Conservation (phyloP, 75 land plant genomes). For the Sequoia sempervirens region DNA sequence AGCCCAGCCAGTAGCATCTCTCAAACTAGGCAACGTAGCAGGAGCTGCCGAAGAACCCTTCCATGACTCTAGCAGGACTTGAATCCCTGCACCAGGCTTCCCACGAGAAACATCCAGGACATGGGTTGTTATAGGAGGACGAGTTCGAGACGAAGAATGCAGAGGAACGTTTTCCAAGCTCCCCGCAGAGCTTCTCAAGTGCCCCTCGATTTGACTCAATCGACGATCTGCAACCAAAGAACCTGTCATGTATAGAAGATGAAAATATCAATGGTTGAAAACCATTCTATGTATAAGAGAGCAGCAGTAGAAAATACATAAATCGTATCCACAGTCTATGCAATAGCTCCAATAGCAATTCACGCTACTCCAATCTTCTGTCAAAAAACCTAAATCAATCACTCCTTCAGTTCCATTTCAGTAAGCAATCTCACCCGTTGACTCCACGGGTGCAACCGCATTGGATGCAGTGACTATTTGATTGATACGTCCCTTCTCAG, state of each 20-base stretch:
- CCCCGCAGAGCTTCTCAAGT: constrained; percentile 28
- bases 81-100: constrained; percentile 70
- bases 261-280: constrained; percentile 10
- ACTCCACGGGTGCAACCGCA: background rate
- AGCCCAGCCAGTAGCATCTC: constrained; percentile 39
- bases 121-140: constrained; percentile 95
- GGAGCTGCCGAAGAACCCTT: constrained; percentile 16
- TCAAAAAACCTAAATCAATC: background rate
- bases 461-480: background rate
- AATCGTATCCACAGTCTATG: background rate
- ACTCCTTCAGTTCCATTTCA: background rate
- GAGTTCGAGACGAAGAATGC: constrained; percentile 29
- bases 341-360: background rate
- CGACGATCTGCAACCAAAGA: constrained; percentile 48
- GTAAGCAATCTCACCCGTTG: background rate
- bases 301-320: background rate
- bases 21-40: constrained; percentile 15
- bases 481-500: constrained; percentile 5
- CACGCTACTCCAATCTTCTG: background rate
- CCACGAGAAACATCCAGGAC: constrained; percentile 86
- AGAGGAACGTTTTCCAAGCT: constrained; percentile 5
- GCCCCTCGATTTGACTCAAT: constrained; percentile 48
- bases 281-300: constrained; percentile 9
- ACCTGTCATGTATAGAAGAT: constrained; percentile 14
- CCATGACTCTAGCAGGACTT: constrained; percentile 70